phyloP scores from a whole-genome alignment of 1,284 basidiomycete species.

The Sphagnurus paluster region DNA sequence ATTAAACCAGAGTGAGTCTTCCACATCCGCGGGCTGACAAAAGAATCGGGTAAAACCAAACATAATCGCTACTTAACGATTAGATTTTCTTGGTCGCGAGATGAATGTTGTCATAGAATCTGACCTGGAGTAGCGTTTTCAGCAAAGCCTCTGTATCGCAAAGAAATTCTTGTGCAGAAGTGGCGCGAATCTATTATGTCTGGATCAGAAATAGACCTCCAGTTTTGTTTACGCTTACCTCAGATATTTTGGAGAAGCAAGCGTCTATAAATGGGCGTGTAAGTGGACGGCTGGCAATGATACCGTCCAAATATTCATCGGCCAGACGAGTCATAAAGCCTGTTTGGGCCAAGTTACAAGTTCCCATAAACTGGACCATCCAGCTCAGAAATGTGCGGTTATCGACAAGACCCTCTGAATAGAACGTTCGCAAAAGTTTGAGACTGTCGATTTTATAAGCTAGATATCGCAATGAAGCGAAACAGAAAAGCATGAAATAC shows the following conservation, averaged over 20 bases:
- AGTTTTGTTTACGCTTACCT: slow-evolving; percentile 54
- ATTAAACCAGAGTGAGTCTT: slow-evolving; percentile 48
- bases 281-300: slow-evolving; percentile 67
- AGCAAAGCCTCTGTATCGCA: slow-evolving; percentile 54
- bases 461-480: not conserved
- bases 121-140: slow-evolving; percentile 59
- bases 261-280: slow-evolving; percentile 67
- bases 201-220: not conserved
- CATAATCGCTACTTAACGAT: slow-evolving; percentile 52
- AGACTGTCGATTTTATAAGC: slow-evolving; percentile 47
- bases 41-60: slow-evolving; percentile 65
- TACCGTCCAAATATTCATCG: slow-evolving; percentile 78
- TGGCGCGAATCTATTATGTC: slow-evolving; percentile 47
- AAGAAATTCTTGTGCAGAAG: slow-evolving; percentile 56
- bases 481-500: slow-evolving; percentile 35
- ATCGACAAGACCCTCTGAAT: slow-evolving; percentile 82
- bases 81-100: not conserved
- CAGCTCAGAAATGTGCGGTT: slow-evolving; percentile 79
- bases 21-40: slow-evolving; percentile 76
- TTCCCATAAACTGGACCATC: slow-evolving; percentile 78
- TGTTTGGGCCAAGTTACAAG: slow-evolving; percentile 82
- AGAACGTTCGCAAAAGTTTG: slow-evolving; percentile 75
- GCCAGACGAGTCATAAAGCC: slow-evolving; percentile 78
- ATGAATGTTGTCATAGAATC: slow-evolving; percentile 5
- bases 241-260: slow-evolving; percentile 64